Percentiles rank a stretch among this genome's conserved stretches.
Evolutionary conservation across 768 basidiomycete species (phyloP).

Genomic region (Postia placenta): DNA sequence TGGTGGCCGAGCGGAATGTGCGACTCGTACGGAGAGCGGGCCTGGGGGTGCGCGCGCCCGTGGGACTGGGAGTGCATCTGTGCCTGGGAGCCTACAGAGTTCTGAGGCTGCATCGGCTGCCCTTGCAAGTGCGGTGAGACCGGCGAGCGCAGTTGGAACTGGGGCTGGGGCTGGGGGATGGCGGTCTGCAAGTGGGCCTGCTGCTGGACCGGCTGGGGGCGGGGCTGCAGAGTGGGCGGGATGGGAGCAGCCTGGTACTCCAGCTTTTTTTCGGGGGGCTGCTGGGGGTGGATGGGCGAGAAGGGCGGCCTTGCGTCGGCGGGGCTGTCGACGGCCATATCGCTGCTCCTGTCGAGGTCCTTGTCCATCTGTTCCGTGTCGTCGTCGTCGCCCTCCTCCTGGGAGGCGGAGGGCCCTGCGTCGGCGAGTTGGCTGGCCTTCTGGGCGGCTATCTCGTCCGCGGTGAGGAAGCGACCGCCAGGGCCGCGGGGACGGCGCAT

Average conservation of each 20-base stretch:
- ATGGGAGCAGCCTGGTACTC: constrained; percentile 4
- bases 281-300: constrained; percentile 2
- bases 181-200: constrained; percentile 18
- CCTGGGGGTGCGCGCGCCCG: constrained; percentile 19
- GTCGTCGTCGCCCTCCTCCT: constrained; percentile 33
- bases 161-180: constrained; percentile 18
- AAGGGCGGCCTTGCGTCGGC: constrained; percentile 6
- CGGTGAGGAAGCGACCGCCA: constrained; percentile 95
- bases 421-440: constrained; percentile 38
- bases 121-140: constrained; percentile 10
- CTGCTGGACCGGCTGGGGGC: constrained; percentile 20
- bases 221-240: constrained; percentile 19
- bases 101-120: constrained; percentile 8
- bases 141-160: constrained; percentile 10
- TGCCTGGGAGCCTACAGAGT: constrained; percentile 14
- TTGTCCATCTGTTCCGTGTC: constrained; percentile 22
- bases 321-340: constrained; percentile 19
- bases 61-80: constrained; percentile 16
- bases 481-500: constrained; percentile 96
- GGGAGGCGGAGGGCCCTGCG: constrained; percentile 26
- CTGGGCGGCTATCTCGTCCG: constrained; percentile 88
- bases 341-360: constrained; percentile 14
- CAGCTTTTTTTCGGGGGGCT: constrained; percentile 9
- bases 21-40: constrained; percentile 22
- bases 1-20: constrained; percentile 15